Evolutionary conservation across 768 basidiomycete genomes (phyloP), one percentile per base, ranked within the genome.

Genomic region (Calocybe cyanea): DNA sequence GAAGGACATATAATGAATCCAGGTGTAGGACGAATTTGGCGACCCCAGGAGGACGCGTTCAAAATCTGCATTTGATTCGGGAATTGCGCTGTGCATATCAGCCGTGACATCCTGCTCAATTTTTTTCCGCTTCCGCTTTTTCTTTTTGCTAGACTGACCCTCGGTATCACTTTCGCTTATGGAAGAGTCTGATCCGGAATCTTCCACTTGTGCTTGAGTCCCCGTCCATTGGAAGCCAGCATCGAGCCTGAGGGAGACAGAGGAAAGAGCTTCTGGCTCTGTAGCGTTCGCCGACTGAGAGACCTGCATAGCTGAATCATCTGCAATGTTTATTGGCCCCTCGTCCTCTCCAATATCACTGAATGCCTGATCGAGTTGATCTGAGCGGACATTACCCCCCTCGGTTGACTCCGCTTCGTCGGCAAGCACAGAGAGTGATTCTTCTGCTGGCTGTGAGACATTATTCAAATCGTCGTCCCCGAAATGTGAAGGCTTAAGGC

Each of bases 1-100:
- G 80, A 97, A 95, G 7, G 96, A 95, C 92, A 99, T 98, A 64
- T 93, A 99, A 63, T 97, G 94, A 48, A 99, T 85, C 96, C 96
- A 99, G 25, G 98, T 76, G 67, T 87, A 96, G 0, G 96, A 98
- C 6, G 94, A 98, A 61, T 96, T 92, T 1, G 96, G 95, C 0
- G 95, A 93, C 21, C 91, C 90, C 31, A 98, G 75, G 37, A 99
- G 77, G 28, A 90, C 68, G 10, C 96, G 81, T 64, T 99, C 96
- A 56, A 97, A 99, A 63, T 99, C 95, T 24, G 87, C 80, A 50
- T 86, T 90, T 1, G 96, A 96, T 61, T 92, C 89, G 1, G 96
- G 96, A 17, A 73, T 73, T 56, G 83, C 86, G 31, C 76, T 81
- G 46, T 92, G 90, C 73, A 97, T 83, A 49, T 95, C 87, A 19